Base-by-base conservation (phyloP, 192 early-diverging fungal genomes). In the Coemansia pectinata region DNA sequence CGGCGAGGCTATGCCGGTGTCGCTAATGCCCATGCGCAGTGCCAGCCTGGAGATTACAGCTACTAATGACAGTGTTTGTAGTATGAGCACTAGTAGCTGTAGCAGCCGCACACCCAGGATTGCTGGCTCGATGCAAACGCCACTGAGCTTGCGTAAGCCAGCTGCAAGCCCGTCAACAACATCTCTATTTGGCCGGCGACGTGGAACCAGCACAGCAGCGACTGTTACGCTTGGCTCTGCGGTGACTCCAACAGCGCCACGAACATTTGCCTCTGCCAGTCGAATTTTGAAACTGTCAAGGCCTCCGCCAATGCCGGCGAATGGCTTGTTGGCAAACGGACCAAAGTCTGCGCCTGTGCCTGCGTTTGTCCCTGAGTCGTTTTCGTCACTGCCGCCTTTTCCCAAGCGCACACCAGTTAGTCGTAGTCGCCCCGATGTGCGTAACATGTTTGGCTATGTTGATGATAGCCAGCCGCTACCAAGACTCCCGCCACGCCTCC, bases 1-100 rank as follows among this genome's bases (percentile, higher is more conserved):
- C 19, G 57, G 73, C 2, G 68, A 70, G 25, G 50, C 66, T 10
- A 66, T 69, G 29, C 73, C 73, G 27, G 58, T 66, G 10, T 36
- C 62, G 27, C 64, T 76, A 41, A 63, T 68, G 3, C 74, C 74
- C 0, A 69, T 76, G 31, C 68, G 66, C 31, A 60, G 61, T 8
- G 47, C 62, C 19, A 69, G 39, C 36, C 33, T 48, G 17, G 72
- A 73, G 29, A 58, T 72, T 5, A 17, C 44, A 25, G 19, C 61
- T 14, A 55, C 52, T 5, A 55, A 55, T 29, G 52, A 23, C 23
- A 55, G 52, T 15, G 52, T 55, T 5, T 55, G 27, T 25, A 55
- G 52, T 15, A 29, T 29, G 27, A 55, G 52, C 52, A 21, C 52
- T 55, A n/a, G 52, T 8, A 55, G 52, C 19, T 21, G 5, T 14